Conservation (phyloP, 2,329 filamentous ascomycete species). For the Lomentospora prolificans region DNA sequence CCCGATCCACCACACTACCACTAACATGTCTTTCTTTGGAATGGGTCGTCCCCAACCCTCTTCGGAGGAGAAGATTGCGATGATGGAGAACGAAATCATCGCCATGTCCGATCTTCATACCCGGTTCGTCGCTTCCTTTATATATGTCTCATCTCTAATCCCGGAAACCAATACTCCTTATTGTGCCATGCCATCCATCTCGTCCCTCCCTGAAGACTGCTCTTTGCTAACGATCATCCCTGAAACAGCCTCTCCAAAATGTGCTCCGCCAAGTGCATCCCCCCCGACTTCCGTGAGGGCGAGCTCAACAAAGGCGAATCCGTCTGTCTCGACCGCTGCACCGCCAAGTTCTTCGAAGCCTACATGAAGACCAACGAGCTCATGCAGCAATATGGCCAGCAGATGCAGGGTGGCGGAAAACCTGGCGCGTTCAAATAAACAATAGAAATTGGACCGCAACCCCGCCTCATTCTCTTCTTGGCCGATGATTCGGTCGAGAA, state of each 20-base stretch:
- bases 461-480: not conserved
- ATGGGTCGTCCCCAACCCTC: slow-evolving; percentile 66
- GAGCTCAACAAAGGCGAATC: slow-evolving; percentile 99
- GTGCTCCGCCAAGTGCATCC: slow-evolving; percentile 91
- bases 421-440: slow-evolving; percentile 1
- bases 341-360: slow-evolving; percentile 96
- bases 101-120: slow-evolving; percentile 98
- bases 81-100: slow-evolving; percentile 94
- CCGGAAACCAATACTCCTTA: not conserved
- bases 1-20: not conserved
- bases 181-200: not conserved
- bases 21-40: slow-evolving; percentile 33
- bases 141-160: not conserved
- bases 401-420: slow-evolving; percentile 26
- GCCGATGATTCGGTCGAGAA: too few relatives aligned
- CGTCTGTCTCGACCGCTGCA: slow-evolving; percentile 95
- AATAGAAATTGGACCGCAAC: not conserved
- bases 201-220: not conserved
- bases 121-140: slow-evolving; percentile 49
- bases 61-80: slow-evolving; percentile 93
- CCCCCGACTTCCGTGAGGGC: slow-evolving; percentile 82
- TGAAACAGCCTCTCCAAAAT: slow-evolving; percentile 64
- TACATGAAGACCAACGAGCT: slow-evolving; percentile 96
- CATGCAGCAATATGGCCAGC: slow-evolving; percentile 79
- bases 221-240: not conserved